Evolutionary conservation across 352 stramenopile species (phyloP), one percentile per base, ranked within the genome.

Genomic region (Globisporangium nagaii): DNA sequence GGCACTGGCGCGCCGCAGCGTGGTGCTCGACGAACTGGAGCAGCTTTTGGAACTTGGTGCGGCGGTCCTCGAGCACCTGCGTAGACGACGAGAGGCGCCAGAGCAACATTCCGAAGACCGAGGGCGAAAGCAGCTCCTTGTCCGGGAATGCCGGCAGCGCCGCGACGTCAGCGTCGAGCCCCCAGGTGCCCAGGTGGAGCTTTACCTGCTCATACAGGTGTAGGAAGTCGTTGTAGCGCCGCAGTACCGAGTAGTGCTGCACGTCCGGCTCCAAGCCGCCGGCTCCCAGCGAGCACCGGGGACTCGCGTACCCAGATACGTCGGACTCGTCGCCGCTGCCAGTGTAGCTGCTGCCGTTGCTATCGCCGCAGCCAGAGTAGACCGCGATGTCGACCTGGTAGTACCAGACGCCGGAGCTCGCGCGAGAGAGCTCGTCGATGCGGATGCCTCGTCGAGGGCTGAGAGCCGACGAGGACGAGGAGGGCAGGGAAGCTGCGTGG

Each of bases 221-320:
- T 34, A 75, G 60, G 31, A 86, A 89, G 47, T 89, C 78, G 36
- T 61, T 84, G 65, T 89, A 89, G 28, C 78, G 78, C 15, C 78
- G 72, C 28, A 80, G 60, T 20, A 89, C 70, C 17, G 78, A 84
- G 60, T 86, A 89, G 53, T 75, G 64, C 47, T 79, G 62, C 28
- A 73, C 53, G 36, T 71, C 69, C 1, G 30, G 30, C 37, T 60
- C 52, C 0, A n/a, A 0, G 41, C 39, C 0, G 22, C 54, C 15
- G 27, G 42, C 7, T 15, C 25, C 13, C 12, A 53, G 27, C 24
- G 43, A 59, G 25, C 31, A 52, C 27, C 44, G 45, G 5, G 46
- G 54, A 25, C 42, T 59, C 44, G 54, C 34, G 20, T 49, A 48
- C 4, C 42, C 47, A 4, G 37, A 55, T 19, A 36, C 4, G 3